These are phyloP conservation scores for Amanita subjunquillea DNA, from an alignment of 768 basidiomycete species.

Conservation along the genomic window DNA sequence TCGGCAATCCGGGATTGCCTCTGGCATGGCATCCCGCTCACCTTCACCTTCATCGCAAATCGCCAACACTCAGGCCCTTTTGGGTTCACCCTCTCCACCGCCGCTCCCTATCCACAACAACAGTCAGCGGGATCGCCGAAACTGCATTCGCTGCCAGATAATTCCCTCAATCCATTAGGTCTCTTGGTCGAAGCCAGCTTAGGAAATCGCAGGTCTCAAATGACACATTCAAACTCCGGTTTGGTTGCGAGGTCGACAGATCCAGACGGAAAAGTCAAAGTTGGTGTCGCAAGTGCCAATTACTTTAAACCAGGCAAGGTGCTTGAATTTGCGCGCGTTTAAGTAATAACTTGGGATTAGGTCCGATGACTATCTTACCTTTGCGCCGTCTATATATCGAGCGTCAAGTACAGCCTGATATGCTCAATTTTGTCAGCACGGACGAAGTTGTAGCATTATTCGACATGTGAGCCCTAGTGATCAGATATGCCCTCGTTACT, in stretches of 20 bases:
- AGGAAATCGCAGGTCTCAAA: slow-evolving; percentile 58
- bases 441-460: slow-evolving; percentile 91
- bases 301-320: slow-evolving; percentile 85
- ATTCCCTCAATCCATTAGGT: slow-evolving; percentile 85
- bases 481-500: slow-evolving; percentile 6
- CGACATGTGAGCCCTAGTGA: slow-evolving; percentile 54
- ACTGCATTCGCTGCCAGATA: slow-evolving; percentile 86
- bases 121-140: slow-evolving; percentile 61
- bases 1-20: slow-evolving; percentile 71
- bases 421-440: slow-evolving; percentile 78
- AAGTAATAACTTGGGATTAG: slow-evolving; percentile 23
- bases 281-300: slow-evolving; percentile 77
- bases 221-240: slow-evolving; percentile 24
- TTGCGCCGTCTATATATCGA: slow-evolving; percentile 78
- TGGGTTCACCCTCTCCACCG: slow-evolving; percentile 40
- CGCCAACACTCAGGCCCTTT: slow-evolving; percentile 47
- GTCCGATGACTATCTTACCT: slow-evolving; percentile 83
- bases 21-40: slow-evolving; percentile 74
- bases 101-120: slow-evolving; percentile 12
- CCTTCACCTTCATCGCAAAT: slow-evolving; percentile 58
- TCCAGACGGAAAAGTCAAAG: slow-evolving; percentile 31
- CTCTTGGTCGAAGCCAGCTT: slow-evolving; percentile 85
- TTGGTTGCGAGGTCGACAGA: slow-evolving; percentile 27
- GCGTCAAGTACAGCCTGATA: slow-evolving; percentile 86
- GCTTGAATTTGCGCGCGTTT: not conserved